Base-by-base conservation (phyloP, 2,329 filamentous ascomycete genomes). In the Alternaria brassicicola region DNA sequence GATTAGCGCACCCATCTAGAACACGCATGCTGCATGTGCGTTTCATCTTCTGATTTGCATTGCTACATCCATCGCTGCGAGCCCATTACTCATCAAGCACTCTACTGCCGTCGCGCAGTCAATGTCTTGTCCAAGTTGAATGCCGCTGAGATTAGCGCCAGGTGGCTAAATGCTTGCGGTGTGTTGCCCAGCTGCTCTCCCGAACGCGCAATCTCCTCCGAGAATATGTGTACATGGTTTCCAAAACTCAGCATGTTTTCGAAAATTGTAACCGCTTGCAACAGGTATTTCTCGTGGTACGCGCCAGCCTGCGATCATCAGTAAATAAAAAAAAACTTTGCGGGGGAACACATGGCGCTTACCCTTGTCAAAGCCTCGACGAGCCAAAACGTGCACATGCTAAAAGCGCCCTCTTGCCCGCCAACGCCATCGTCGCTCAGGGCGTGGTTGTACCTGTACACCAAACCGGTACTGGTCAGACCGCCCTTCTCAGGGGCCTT, bases 301-400 rank as follows among this genome's bases (percentile, higher is more conserved):
- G 70, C 71, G 15, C 73, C 76, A 30, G 75, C 75, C 68, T 74
- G 41, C 31, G 19, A 41, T 33, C 28, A 25, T 55, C 35, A 55
- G 45, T 47, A 42, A 66, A 46, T 64, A 36, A 41, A 21, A n/a
- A 36, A 56, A 25, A 30, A 28, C 28, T 17, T 10, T 25, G 13
- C 6, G 13, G 39, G 17, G 52, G 41, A 47, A 35, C 13, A 33
- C 38, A 46, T 82, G 79, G 65, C 84, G 79, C 63, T 25, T 64
- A 89, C 89, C 30, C 90, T 83, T 28, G 89, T 91, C 78, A 93
- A 83, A 23, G 90, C 89, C 76, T 93, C 90, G 12, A 93, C 89
- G 0, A 92, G 85, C 90, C 90, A 93, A 74, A 93, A 93, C 0
- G 89, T 93, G 71, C 89, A 92, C 89, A 93, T 92, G 69, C 85